Base-by-base conservation (phyloP, 257 asterid species). In the Orobanche coerulescens region DNA sequence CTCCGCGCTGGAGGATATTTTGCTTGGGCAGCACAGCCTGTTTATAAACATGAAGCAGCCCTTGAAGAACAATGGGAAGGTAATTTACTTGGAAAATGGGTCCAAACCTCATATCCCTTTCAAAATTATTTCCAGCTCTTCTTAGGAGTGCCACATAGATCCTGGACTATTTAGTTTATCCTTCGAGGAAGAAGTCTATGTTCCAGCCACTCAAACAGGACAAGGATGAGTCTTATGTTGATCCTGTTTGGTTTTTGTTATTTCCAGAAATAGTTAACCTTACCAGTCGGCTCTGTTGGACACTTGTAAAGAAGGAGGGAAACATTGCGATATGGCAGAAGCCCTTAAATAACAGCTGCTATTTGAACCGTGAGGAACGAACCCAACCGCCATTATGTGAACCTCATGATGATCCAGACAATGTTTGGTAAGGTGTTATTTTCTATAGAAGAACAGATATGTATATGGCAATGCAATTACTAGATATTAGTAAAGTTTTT, bases 21-120 rank as follows among this genome's bases (percentile, higher is more conserved):
- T 78, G 84, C 68, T 54, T 92, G 96, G 96, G 98, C 96, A 6
- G 95, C 96, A 33, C 98, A 92, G 73, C 96, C 98, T 49, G 95
- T 88, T 61, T 88, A 92, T 73, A 88, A 92, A 69, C 96, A 92
- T 68, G 98, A 88, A 75, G 58, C 90, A 25, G 73, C 31, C 64
- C 87, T 92, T 34, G 95, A 86, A 81, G 78, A 75, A 72, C 98
- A 92, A 71, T 92, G 96, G 95, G 85, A 86, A 81, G 98, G 96
- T 88, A 74, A 75, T 19, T 39, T 50, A 7, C 60, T 59, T n/a
- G 20, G 31, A 47, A 65, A 52, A 43, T 62, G 19, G 52, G 73
- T 51, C 10, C 18, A 6, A 24, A 39, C 24, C 19, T 20, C 52
- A 55, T 56, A n/a, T 31, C 49, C 22, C 16, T 18, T 48, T 48